Evolutionary conservation across 208 protist genomes (phyloP).

Genomic region (Trypanosoma avium): DNA sequence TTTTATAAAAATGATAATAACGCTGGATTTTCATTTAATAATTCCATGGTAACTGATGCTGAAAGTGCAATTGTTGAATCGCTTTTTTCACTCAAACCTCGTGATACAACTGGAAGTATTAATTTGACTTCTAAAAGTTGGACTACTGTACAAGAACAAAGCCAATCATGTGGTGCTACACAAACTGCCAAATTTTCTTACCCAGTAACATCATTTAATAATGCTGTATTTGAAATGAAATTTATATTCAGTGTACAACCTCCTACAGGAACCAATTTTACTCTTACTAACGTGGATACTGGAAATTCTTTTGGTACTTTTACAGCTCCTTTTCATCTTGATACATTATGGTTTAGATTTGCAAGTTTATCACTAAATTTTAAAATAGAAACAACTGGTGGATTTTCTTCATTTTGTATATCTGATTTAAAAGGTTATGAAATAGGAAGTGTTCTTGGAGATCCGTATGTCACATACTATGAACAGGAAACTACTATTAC

Average conservation of each 20-base stretch:
- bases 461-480: constrained; percentile 12
- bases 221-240: neutral
- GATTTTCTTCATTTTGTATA: constrained; percentile 3
- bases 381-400: neutral
- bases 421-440: neutral
- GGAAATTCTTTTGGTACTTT: neutral
- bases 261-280: constrained; percentile 2
- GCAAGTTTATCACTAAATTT: neutral
- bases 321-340: neutral
- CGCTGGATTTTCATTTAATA: constrained; percentile 11
- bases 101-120: neutral
- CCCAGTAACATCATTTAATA: neutral
- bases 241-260: neutral
- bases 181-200: constrained; percentile 4
- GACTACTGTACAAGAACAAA: neutral
- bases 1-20: constrained; percentile 3
- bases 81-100: neutral
- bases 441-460: constrained; percentile 12
- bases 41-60: neutral
- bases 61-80: constrained; percentile 3
- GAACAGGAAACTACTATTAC: constrained; percentile 5
- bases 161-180: neutral
- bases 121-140: constrained; percentile 1
- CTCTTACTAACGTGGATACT: neutral
- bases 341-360: constrained; percentile 5